Evolutionary conservation across 257 asterid species (phyloP), one percentile per base, ranked within the genome.

Genomic region (Oldenlandia corymbosa): DNA sequence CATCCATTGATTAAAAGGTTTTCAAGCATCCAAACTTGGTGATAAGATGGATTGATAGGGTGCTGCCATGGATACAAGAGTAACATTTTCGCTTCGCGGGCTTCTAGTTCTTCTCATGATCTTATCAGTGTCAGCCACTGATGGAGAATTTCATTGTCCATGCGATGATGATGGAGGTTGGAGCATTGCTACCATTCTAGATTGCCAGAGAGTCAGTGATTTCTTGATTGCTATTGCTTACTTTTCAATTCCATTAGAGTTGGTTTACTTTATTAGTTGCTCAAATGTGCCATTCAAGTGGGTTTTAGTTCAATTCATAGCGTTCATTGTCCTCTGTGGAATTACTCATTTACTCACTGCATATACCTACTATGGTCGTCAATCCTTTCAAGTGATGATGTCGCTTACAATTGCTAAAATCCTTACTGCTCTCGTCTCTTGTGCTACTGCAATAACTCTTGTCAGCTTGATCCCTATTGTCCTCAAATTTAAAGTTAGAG

Each of bases 381-480:
- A 77, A 28, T 79, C 84, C 54, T 79, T 79, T 63, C 81, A 75
- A 45, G 37, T 79, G 72, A 62, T 75, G 67, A 59, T 79, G 80
- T 70, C 80, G 27, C 75, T 79, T 45, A 79, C 84, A 0, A 52
- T 79, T 72, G 67, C 80, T 5, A 79, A 79, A 69, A 63, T 79
- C 66, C 78, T 75, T 50, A 79, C 84, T 10, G 78, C 80, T 10
- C 74, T 79, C 14, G 84, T 79, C 17, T 79, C 84, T 53, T 79
- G 84, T 75, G 84, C 84, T 5, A 79, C 84, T 18, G 76, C 81
- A 24, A 79, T 79, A 49, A 79, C 84, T 66, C 84, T 79, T 47
- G 30, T 79, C 31, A 79, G 78, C 31, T 27, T 79, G 72, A 49
- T 79, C 63, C 84, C 81, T 24, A 73, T 75, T 12, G 69, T 79